These are phyloP conservation scores for Oidium heveae DNA, from an alignment of 2,329 filamentous ascomycete species.

Conservation along the genomic window DNA sequence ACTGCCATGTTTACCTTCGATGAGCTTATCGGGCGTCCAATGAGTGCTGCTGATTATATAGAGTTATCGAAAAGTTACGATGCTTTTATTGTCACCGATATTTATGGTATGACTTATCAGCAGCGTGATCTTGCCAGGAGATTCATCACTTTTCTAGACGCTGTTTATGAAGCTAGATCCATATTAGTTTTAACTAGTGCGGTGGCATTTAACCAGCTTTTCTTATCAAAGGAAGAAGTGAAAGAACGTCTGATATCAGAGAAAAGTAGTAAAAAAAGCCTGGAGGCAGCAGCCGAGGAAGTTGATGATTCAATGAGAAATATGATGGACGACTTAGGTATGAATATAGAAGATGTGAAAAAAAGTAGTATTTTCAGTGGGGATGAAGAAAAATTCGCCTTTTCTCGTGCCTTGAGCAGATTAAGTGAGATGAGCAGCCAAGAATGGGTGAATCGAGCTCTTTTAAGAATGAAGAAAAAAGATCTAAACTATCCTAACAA, in stretches of 20 bases:
- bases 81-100: constrained; percentile 72
- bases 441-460: constrained; percentile 71
- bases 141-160: constrained; percentile 96
- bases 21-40: constrained; percentile 70
- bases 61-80: constrained; percentile 79
- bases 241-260: constrained; percentile 26
- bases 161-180: constrained; percentile 77
- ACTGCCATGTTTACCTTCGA: constrained; percentile 84
- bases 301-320: constrained; percentile 48
- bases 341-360: constrained; percentile 67
- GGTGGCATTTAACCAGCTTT: constrained; percentile 64
- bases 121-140: constrained; percentile 70
- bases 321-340: constrained; percentile 68
- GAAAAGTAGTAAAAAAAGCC: constrained; percentile 17
- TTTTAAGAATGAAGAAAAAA: too few species aligned
- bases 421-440: constrained; percentile 80
- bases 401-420: constrained; percentile 64
- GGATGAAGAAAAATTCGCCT: constrained; percentile 91
- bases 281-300: constrained; percentile 9
- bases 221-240: constrained; percentile 49
- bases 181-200: constrained; percentile 85
- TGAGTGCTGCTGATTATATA: constrained; percentile 82
- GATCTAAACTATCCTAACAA: too few species aligned
- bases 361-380: constrained; percentile 70
- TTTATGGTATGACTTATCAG: constrained; percentile 73